These are phyloP conservation scores for Babesia bovis DNA, from an alignment of 169 alveolate genomes.

Conservation along the genomic window DNA sequence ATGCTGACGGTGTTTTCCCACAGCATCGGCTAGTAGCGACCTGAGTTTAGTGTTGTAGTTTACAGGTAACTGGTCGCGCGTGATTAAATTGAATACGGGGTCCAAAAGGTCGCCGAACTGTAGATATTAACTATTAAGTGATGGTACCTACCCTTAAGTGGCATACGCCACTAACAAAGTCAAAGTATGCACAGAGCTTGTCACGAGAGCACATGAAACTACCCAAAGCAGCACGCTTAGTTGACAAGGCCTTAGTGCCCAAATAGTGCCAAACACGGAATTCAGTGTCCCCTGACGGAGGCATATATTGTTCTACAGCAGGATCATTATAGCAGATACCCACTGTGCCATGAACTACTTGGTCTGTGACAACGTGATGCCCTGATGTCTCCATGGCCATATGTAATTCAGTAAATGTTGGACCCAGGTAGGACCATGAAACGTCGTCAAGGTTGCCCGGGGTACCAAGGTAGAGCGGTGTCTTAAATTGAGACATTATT, in stretches of 20 bases:
- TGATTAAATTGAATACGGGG: conserved; percentile 6
- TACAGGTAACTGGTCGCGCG: conserved; percentile 15
- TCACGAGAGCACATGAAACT: too few relatives aligned
- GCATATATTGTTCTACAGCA: too few relatives aligned
- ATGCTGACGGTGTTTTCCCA: not conserved
- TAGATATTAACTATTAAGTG: not conserved
- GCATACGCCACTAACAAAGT: conserved; percentile 21
- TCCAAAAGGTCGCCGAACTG: conserved; percentile 47
- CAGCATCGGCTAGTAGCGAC: not conserved
- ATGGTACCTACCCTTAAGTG: conserved; percentile 18
- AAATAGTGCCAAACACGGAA: too few relatives aligned
- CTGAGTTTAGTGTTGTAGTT: conserved; percentile 19
- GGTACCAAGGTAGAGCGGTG: not conserved
- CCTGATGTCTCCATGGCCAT: too few relatives aligned
- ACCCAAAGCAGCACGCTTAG: too few relatives aligned
- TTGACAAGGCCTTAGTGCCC: too few relatives aligned
- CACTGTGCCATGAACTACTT: too few relatives aligned
- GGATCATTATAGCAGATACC: too few relatives aligned
- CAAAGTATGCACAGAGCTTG: conserved; percentile 1
- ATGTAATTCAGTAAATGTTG: not conserved
- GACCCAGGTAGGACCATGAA: conserved; percentile 21
- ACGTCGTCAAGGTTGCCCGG: not conserved
- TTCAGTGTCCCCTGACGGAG: too few relatives aligned
- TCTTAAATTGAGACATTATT: not conserved
- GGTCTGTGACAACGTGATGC: too few relatives aligned